Conservation (phyloP, 148 eudicot species). For the Mesembryanthemum crystallinum region DNA sequence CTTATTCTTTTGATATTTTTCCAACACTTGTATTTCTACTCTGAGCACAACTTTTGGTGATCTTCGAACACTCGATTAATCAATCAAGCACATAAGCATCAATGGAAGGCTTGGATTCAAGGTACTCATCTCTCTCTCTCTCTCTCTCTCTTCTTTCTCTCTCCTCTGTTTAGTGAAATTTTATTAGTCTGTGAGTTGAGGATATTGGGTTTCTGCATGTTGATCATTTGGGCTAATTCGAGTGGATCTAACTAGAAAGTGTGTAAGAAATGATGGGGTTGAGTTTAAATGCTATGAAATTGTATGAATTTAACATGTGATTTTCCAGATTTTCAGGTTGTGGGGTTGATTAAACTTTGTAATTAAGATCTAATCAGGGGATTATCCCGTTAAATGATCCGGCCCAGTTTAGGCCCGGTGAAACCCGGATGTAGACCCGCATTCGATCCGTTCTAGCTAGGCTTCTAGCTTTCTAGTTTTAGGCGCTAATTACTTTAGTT, state of each 20-base stretch:
- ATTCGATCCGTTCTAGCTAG: not conserved
- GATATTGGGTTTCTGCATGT: not conserved
- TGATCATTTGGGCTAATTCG: not conserved
- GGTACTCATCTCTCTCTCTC: too few relatives aligned
- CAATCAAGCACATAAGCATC: not conserved
- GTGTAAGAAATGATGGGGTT: not conserved
- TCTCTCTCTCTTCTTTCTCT: not conserved
- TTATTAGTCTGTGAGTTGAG: not conserved
- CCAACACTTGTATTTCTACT: too few relatives aligned
- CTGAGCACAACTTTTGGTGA: too few relatives aligned
- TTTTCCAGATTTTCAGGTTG: not conserved
- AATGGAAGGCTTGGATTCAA: constrained; percentile 20
- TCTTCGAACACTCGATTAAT: too few relatives aligned
- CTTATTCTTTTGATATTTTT: not conserved
- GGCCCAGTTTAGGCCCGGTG: not conserved
- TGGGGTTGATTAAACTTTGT: not conserved
- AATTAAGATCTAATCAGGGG: not conserved
- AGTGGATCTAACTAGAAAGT: not conserved
- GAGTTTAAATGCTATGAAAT: not conserved
- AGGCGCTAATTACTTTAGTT: too few relatives aligned
- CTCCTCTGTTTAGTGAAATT: not conserved
- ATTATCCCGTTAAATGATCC: not conserved
- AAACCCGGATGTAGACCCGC: not conserved
- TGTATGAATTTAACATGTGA: not conserved
- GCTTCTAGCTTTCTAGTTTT: too few relatives aligned